Percentiles rank a stretch among this genome's conserved stretches.
Conservation (phyloP, 495 filamentous ascomycete species). For the Lasiosphaeria miniovina region DNA sequence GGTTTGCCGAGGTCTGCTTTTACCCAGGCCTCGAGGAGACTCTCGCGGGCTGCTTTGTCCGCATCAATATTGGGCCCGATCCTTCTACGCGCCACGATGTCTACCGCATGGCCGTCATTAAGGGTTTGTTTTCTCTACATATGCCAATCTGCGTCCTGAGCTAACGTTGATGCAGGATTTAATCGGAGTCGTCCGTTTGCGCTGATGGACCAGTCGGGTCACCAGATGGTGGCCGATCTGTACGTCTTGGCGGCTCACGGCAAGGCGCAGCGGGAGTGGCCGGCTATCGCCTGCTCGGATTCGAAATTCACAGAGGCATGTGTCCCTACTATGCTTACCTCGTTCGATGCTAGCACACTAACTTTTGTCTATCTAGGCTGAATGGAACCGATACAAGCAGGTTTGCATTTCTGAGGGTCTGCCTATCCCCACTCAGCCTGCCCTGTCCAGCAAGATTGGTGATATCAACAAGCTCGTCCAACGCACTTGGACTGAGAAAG, state of each 20-base stretch:
- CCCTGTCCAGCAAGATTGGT: conserved; percentile 65
- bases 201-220: conserved; percentile 66
- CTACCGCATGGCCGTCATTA: conserved; percentile 85
- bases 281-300: conserved; percentile 81
- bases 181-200: conserved; percentile 74
- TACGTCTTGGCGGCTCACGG: conserved; percentile 74
- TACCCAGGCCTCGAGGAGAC: conserved; percentile 82
- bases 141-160: not conserved
- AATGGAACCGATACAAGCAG: conserved; percentile 79
- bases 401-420: conserved; percentile 68
- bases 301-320: conserved; percentile 68
- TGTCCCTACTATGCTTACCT: conserved; percentile 10
- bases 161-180: conserved; percentile 55
- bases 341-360: conserved; percentile 17
- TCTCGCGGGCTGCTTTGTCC: conserved; percentile 73
- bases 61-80: conserved; percentile 75
- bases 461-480: conserved; percentile 79
- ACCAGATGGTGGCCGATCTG: conserved; percentile 68
- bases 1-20: conserved; percentile 84
- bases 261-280: conserved; percentile 71
- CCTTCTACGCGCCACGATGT: conserved; percentile 62
- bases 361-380: conserved; percentile 48
- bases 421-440: conserved; percentile 63
- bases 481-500: conserved; percentile 72
- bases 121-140: conserved; percentile 53